Evolutionary conservation across 768 basidiomycete genomes (phyloP), one percentile per base, ranked within the genome.

Genomic region (Calocera cornea): DNA sequence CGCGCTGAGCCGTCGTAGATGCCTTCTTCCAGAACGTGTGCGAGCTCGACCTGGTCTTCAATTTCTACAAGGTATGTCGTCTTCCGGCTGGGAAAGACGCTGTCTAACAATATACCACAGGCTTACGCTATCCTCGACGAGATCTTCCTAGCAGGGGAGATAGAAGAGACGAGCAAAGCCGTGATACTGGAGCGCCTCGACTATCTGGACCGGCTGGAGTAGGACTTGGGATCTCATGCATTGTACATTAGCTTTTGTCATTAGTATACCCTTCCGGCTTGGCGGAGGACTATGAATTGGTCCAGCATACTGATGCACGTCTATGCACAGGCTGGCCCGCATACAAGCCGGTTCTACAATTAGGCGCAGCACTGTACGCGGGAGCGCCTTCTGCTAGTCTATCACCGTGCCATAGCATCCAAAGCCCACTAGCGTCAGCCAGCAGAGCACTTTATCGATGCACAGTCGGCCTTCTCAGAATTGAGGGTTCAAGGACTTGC

Each of bases 11-110:
- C 27, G 33, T 67, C 66, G 8, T 68, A 97, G 95, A 98, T 75
- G 87, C 94, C 0, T 99, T 98, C 81, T 99, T 99, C 73, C 94
- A 97, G 75, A 98, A 99, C 72, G 97, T 99, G 1, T 97, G 97
- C 79, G 95, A 97, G 76, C 81, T 97, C 34, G 97, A 98, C 74
- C 84, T 99, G 0, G 97, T 99, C 1, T 99, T 98, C 81, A 97
- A 97, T 77, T 99, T 98, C 76, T 97, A 98, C 79, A 98, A 98
- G 81, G 92, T 89, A 44, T 22, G 76, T 69, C 1, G 8, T 31
- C 17, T 5, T 29, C 41, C 36, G 36, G 36, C 67, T 64, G 19
- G 24, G 19, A 8, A 47, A 19, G 44, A 47, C 16, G 44, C 5
- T 49, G 29, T 36, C 27, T 33, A n/a, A 44, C 67, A 17, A 31